Conservation (phyloP, 805 yeast genomes). For the Wickerhamomyces rabaulensis region DNA sequence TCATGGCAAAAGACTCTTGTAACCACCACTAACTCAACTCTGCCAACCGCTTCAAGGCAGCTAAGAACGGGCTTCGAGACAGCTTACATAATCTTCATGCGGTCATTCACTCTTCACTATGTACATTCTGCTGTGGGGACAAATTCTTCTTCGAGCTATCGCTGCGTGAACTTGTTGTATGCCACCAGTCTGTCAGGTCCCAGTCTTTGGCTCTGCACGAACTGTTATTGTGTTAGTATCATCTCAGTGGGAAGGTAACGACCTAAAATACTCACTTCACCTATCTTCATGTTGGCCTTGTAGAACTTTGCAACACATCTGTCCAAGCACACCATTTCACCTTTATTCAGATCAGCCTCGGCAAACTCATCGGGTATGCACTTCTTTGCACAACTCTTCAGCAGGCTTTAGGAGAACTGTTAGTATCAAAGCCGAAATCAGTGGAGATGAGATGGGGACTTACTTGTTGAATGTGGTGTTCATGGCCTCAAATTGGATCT, state of each 20-base stretch:
- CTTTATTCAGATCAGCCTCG: conserved; percentile 79
- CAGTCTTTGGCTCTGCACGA: conserved; percentile 20
- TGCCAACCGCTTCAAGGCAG: too few relatives aligned
- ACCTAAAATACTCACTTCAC: conserved; percentile 30
- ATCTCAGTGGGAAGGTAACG: too few relatives aligned
- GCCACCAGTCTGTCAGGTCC: conserved; percentile 19
- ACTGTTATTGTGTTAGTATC: conserved; percentile 17
- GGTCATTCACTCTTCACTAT: neutral
- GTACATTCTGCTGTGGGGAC: neutral
- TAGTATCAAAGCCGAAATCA: too few relatives aligned
- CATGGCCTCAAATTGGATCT: conserved; percentile 64
- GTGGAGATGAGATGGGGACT: conserved; percentile 10
- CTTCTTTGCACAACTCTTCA: conserved; percentile 60
- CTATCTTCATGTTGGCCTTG: conserved; percentile 60
- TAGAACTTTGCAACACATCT: conserved; percentile 84
- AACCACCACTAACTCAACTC: too few relatives aligned
- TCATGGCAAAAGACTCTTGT: too few relatives aligned
- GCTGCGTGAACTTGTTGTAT: conserved; percentile 12
- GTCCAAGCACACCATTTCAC: conserved; percentile 78
- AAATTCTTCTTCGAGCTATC: neutral
- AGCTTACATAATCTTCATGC: neutral
- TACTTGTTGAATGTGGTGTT: conserved; percentile 44
- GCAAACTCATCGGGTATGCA: conserved; percentile 85
- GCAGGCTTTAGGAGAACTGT: conserved; percentile 32
- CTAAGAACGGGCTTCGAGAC: too few relatives aligned